Percentiles rank a stretch among this genome's conserved stretches.
Conservation (phyloP, 116 monocot genomes). For the Papilionanthe hybrid region DNA sequence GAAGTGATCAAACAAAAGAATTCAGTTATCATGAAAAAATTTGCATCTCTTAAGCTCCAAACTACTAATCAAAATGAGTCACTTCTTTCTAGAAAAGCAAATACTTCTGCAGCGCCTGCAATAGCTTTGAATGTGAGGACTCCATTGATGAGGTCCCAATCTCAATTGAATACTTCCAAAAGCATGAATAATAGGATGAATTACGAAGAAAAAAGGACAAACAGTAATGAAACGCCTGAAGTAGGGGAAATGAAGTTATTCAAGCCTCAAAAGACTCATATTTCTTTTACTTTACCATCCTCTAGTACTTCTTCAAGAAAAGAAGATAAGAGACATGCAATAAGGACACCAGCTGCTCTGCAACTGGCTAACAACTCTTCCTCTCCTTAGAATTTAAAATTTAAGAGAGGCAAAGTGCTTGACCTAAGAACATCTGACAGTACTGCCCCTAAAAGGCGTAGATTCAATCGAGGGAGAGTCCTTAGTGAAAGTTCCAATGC, state of each 20-base stretch:
- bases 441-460: conserved; percentile 25
- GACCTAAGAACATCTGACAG: conserved; percentile 26
- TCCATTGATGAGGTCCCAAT: too few species aligned
- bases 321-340: conserved; percentile 12
- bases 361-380: conserved; percentile 5
- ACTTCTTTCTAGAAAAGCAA: conserved; percentile 11
- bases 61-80: conserved; percentile 13
- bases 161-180: conserved; percentile 10
- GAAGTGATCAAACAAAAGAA: conserved; percentile 9
- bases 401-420: conserved; percentile 32
- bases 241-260: conserved; percentile 14
- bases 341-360: conserved; percentile 14
- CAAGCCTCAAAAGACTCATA: conserved; percentile 7
- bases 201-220: conserved; percentile 8
- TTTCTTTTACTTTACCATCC: conserved; percentile 12
- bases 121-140: conserved; percentile 12
- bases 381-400: conserved; percentile 39
- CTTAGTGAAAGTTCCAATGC: conserved; percentile 7
- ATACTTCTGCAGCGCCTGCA: conserved; percentile 7
- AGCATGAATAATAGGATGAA: conserved; percentile 12
- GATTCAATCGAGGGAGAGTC: conserved; percentile 27
- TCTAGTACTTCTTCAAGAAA: conserved; percentile 4
- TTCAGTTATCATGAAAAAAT: background rate
- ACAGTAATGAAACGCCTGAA: conserved; percentile 2
- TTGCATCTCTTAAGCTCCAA: conserved; percentile 8